Evolutionary conservation across 78 protist genomes (phyloP).

Genomic region (Goniomonas avonlea): DNA sequence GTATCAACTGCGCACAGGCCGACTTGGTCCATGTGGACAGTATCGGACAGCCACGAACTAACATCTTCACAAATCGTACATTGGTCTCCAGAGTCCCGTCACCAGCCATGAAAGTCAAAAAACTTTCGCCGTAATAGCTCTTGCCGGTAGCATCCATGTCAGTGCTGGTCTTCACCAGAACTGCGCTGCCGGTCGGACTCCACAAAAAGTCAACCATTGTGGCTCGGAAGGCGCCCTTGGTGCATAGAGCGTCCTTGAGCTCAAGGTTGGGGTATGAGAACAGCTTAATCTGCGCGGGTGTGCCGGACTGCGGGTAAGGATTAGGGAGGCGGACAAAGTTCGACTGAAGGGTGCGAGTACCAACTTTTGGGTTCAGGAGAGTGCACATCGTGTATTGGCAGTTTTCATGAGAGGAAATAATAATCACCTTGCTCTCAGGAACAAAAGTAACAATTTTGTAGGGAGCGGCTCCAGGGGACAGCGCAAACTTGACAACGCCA

Average conservation of each 20-base stretch:
- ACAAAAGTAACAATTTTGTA: constrained; percentile 19
- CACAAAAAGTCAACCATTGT: background rate
- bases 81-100: background rate
- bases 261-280: constrained; percentile 9
- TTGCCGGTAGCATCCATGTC: constrained; percentile 46
- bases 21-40: too few species aligned
- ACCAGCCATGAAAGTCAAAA: constrained; percentile 11
- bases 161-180: constrained; percentile 29
- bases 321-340: too few species aligned
- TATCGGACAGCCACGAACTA: too few species aligned
- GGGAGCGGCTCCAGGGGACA: constrained; percentile 24
- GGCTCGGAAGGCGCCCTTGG: background rate
- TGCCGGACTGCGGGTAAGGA: too few species aligned
- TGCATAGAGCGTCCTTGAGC: background rate
- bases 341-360: too few species aligned
- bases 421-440: constrained; percentile 24
- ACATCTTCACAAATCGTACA: too few species aligned
- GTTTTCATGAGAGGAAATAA: too few species aligned
- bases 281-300: background rate
- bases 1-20: too few species aligned
- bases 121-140: constrained; percentile 53
- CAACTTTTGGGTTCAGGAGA: too few species aligned
- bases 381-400: too few species aligned
- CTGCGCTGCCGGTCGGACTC: constrained; percentile 10
- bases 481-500: background rate